Evolutionary conservation across 176 grass and related monocot species (phyloP).

Genomic region (Canna indica): DNA sequence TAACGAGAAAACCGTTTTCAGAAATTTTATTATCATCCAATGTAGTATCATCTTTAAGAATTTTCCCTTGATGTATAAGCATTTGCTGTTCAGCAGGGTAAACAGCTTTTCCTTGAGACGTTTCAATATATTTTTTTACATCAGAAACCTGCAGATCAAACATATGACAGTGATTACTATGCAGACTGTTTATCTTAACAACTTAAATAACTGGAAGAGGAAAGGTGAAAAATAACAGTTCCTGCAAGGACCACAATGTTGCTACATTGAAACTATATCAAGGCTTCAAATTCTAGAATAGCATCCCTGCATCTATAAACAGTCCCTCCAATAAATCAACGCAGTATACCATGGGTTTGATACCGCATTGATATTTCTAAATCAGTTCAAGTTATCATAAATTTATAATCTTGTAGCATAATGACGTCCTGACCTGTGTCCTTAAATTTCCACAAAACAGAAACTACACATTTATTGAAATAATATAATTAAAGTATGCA

Average conservation of each 20-base stretch:
- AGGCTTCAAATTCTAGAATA: neutral
- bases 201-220: neutral
- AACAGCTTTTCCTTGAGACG: slow-evolving; percentile 40
- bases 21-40: slow-evolving; percentile 69
- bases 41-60: slow-evolving; percentile 65
- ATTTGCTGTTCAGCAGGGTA: slow-evolving; percentile 77
- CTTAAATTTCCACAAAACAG: neutral
- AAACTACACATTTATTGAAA: neutral
- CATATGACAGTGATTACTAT: neutral
- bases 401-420: no score
- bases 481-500: neutral
- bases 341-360: no score
- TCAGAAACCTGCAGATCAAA: slow-evolving; percentile 43
- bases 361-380: no score
- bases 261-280: no score
- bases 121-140: slow-evolving; percentile 67
- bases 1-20: slow-evolving; percentile 68
- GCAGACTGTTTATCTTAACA: neutral
- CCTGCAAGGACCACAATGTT: no score
- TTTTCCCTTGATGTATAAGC: slow-evolving; percentile 69
- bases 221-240: neutral
- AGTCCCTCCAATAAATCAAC: no score
- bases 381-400: no score
- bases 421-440: neutral
- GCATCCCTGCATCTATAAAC: neutral